Evolutionary conservation across 2,329 filamentous ascomycete genomes (phyloP).

Genomic region (Venturia asperata): DNA sequence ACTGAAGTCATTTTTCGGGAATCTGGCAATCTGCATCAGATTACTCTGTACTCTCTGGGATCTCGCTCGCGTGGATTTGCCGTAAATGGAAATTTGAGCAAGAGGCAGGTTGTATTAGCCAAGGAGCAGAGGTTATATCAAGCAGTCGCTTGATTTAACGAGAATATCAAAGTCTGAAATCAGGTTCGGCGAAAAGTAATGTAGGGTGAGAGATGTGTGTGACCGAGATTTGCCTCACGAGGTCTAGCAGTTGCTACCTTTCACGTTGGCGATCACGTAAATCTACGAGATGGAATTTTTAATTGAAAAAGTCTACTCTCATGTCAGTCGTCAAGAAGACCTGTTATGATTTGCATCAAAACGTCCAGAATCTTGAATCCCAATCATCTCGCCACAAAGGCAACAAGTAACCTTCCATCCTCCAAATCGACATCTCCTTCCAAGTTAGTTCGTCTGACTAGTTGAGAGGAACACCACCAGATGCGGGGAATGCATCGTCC

Average conservation of each 20-base stretch:
- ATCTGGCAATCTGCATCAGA: constrained; percentile 29
- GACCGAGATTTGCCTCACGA: neutral
- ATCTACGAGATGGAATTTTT: neutral
- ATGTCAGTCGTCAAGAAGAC: neutral
- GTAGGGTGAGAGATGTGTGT: too few species aligned
- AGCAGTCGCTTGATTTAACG: constrained; percentile 30
- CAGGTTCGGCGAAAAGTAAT: too few species aligned
- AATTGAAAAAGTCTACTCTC: neutral
- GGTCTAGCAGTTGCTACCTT: neutral
- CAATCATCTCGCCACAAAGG: neutral
- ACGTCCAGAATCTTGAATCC: neutral
- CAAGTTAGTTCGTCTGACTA: constrained; percentile 59
- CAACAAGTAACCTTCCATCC: neutral
- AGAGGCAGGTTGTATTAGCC: constrained; percentile 28
- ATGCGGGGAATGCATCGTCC: neutral
- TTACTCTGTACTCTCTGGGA: constrained; percentile 28
- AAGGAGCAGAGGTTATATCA: constrained; percentile 31
- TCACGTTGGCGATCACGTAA: neutral
- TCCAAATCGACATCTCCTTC: neutral
- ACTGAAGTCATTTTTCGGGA: constrained; percentile 26
- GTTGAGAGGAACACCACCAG: constrained; percentile 41
- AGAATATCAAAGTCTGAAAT: constrained; percentile 13
- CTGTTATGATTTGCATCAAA: neutral
- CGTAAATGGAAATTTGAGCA: constrained; percentile 27
- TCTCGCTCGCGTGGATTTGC: constrained; percentile 32